Evolutionary conservation across 2,329 filamentous ascomycete species (phyloP), one percentile per base, ranked within the genome.

Genomic region (Aspergillus felis): DNA sequence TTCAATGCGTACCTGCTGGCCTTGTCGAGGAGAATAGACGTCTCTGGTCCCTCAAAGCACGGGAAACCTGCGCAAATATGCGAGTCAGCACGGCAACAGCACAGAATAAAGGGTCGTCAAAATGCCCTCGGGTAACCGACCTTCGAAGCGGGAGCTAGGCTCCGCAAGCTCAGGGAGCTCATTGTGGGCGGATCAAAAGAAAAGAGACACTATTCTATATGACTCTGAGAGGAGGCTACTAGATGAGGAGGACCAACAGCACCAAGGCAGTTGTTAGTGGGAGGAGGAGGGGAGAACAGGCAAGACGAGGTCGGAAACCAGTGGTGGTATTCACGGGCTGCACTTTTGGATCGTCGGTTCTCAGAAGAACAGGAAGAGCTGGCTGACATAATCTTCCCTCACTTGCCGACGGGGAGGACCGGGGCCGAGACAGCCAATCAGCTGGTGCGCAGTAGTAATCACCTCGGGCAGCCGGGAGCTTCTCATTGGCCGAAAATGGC

Each of bases 1-100:
- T 54, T 54, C 60, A 65, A 68, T 68, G 67, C 86, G 71, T 85
- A 91, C 89, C 87, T 69, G 86, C 88, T 66, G 90, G 86, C 71
- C 88, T 86, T 63, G 93, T 93, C 62, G 90, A 91, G 61, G 93
- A 96, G 80, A 99, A 97, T 60, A 87, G 82, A 78, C 92, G 85
- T 71, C 83, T 81, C 71, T 90, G 85, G 69, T 81, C 82, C 76
- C 82, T 84, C 68, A 86, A 76, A 67, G 81, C 77, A 71, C 83
- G 83, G 64, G 85, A 83, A 73, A 90, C 83, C 87, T 91, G 66
- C 57, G 60, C n/a, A 54, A 49, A 57, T 27, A 1, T 29, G 49
- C 17, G 54, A 48, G 64, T 75, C 57, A 75, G 68, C 61, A 55
- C 53, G 24, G 44, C 56, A 44, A 54, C 46, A 57, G 1, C 42